phyloP scores from a whole-genome alignment of 225 moss, liverwort and hornwort species.

The Polytrichum commune region DNA sequence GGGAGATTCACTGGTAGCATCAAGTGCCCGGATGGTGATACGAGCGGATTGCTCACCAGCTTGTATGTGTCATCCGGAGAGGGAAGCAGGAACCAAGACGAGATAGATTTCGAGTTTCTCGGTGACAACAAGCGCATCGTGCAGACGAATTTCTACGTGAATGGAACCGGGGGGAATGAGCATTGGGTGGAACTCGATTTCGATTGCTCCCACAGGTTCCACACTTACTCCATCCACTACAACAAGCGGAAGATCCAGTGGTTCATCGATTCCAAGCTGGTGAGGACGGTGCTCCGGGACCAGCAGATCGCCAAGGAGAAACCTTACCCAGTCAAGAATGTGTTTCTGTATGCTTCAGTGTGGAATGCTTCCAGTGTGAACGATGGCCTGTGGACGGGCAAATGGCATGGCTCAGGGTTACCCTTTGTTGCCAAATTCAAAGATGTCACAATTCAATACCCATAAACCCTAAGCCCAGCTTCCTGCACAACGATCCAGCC shows the following conservation, averaged over 20 bases:
- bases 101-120: constrained; percentile 57
- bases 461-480: background rate
- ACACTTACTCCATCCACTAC: constrained; percentile 48
- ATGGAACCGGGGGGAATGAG: constrained; percentile 40
- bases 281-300: constrained; percentile 20
- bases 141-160: constrained; percentile 67
- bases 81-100: constrained; percentile 40
- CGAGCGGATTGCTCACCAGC: constrained; percentile 52
- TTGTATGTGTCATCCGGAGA: constrained; percentile 55
- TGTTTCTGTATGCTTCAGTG: constrained; percentile 46
- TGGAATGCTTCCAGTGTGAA: constrained; percentile 50
- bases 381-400: constrained; percentile 51
- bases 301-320: background rate
- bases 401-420: constrained; percentile 41
- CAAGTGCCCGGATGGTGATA: constrained; percentile 50
- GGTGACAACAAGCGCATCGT: constrained; percentile 56
- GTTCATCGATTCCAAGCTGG: constrained; percentile 42
- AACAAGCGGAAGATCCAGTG: constrained; percentile 31
- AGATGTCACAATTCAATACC: constrained; percentile 26
- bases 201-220: constrained; percentile 49
- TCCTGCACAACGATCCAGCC: no score
- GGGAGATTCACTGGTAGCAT: constrained; percentile 37
- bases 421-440: constrained; percentile 47
- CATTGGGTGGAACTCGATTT: constrained; percentile 35
- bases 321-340: constrained; percentile 30